Evolutionary conservation across 2,329 filamentous ascomycete genomes (phyloP), one percentile per base, ranked within the genome.

Genomic region (Pseudonectria buxi): DNA sequence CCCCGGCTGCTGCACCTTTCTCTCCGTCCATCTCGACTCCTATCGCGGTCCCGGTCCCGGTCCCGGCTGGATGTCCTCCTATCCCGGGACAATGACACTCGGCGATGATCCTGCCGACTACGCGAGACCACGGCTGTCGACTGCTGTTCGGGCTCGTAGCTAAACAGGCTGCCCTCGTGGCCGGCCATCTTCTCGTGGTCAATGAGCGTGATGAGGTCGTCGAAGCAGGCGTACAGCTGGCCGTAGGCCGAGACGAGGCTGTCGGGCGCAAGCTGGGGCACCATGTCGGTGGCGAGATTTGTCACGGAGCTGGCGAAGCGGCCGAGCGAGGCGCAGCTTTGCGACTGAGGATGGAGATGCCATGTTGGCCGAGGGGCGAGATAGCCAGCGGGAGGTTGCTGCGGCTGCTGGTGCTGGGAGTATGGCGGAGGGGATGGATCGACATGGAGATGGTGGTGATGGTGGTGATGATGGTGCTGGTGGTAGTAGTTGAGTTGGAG

Each of bases 161-260:
- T 53, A 36, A 68, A 69, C 25, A 82, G 59, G 35, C 76, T 74
- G 34, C 64, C 67, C 51, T 83, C 74, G 40, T 72, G 61, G 4
- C 72, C 72, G 11, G 56, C 49, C 16, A 69, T 67, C 22, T 61
- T 64, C 16, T 84, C 81, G 14, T 71, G 67, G 54, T 89, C 84
- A 36, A 89, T 87, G 18, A 74, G 68, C 1, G 83, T 86, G 55
- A 89, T 76, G 37, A 86, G 69, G 29, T 76, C 63, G 54, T 86
- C 74, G 41, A 89, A 72, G 34, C 77, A 77, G 4, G 67, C 65
- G 11, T 69, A 73, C 30, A 87, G 72, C 36, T 76, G 63, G 49
- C 84, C 76, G 47, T 69, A 77, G 13, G 76, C 57, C 6, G 64
- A 62, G 11, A 65, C 63, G 58, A 7, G 67, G 45, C 16, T 63